Evolutionary conservation across 805 yeast species (phyloP).

Genomic region (Monosporozyma aquatica): DNA sequence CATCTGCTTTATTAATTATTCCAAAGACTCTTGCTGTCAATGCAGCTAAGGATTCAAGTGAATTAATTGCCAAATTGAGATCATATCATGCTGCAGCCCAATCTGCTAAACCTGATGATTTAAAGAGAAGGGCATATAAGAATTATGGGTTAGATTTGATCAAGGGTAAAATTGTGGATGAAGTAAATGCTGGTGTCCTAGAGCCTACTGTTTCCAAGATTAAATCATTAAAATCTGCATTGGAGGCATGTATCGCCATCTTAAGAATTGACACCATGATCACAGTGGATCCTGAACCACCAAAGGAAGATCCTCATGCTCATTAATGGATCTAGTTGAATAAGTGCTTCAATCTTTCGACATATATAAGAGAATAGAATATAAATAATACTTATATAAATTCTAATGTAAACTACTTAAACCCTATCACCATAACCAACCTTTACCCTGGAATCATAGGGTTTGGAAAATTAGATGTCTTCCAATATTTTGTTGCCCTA

Average conservation of each 20-base stretch:
- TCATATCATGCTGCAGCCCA: constrained; percentile 95
- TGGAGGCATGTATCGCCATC: constrained; percentile 97
- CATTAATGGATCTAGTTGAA: not conserved
- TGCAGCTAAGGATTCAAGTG: constrained; percentile 96
- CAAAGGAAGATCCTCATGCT: constrained; percentile 83
- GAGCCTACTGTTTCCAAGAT: constrained; percentile 94
- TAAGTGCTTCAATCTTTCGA: too few species aligned
- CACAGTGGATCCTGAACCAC: constrained; percentile 91
- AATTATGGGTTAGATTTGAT: constrained; percentile 89
- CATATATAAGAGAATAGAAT: not conserved
- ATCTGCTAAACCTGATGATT: constrained; percentile 71
- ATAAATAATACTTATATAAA: not conserved
- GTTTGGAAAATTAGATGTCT: too few species aligned
- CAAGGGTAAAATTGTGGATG: constrained; percentile 86
- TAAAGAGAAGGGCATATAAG: constrained; percentile 75
- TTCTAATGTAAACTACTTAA: not conserved
- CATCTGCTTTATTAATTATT: constrained; percentile 75
- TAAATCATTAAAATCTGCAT: constrained; percentile 86
- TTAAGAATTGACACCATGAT: constrained; percentile 97
- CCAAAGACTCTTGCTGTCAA: constrained; percentile 96
- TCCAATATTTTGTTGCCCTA: too few species aligned
- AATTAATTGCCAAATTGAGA: constrained; percentile 87
- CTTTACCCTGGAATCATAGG: too few species aligned
- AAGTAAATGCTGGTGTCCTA: constrained; percentile 72
- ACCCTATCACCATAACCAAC: too few species aligned